A percentile compares a stretch with the other conserved stretches of the same genome.
Evolutionary conservation across 108 stramenopile species (phyloP).

Genomic region (Nitzschia sp.): DNA sequence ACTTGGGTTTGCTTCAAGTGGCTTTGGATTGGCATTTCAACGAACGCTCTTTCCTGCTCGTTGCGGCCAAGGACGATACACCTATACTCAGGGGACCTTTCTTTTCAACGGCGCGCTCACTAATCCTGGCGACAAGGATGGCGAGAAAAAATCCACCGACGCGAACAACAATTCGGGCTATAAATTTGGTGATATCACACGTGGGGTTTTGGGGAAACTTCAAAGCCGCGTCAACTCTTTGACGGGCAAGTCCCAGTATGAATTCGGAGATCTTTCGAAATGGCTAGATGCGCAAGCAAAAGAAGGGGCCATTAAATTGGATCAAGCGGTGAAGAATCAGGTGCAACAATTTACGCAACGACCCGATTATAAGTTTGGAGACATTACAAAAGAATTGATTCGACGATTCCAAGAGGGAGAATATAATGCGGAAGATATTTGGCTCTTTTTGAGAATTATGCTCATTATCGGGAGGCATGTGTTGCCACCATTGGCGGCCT

Average conservation of each 20-base stretch:
- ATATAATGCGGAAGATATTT: constrained; percentile 23
- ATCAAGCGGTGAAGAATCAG: constrained; percentile 49
- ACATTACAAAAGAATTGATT: constrained; percentile 48
- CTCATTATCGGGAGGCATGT: constrained; percentile 14
- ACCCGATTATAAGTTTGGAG: constrained; percentile 62
- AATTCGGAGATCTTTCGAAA: constrained; percentile 31
- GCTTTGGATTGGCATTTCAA: too few relatives aligned
- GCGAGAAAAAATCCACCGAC: too few relatives aligned
- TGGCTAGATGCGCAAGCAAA: constrained; percentile 47
- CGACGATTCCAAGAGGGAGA: constrained; percentile 22
- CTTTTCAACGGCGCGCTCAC: too few relatives aligned
- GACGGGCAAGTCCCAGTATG: constrained; percentile 20
- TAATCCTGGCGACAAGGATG: too few relatives aligned
- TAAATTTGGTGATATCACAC: constrained; percentile 34
- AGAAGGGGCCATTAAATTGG: constrained; percentile 42
- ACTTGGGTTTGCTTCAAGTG: too few relatives aligned
- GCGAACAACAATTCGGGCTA: constrained; percentile 20
- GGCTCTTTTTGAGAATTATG: constrained; percentile 18
- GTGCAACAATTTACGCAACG: constrained; percentile 61
- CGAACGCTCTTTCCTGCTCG: too few relatives aligned
- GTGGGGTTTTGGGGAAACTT: constrained; percentile 5
- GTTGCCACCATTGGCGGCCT: constrained; percentile 10
- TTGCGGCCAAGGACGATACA: too few relatives aligned
- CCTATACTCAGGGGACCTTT: too few relatives aligned
- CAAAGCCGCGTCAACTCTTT: constrained; percentile 17